Evolutionary conservation across 345 rosid genomes (phyloP).

Genomic region (rapeseed (Brassica napus)): Da-Ae NC_063439.1:17091001-17091500

Average conservation of each 20-base stretch:
- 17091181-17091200: not conserved
- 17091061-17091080: not conserved
- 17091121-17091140: constrained; percentile 2
- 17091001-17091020: not conserved
- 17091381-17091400: not conserved
- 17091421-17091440: constrained; percentile 42
- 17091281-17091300: constrained; percentile 33
- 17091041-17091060: constrained; percentile 1
- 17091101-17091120: not conserved
- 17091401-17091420: not conserved
- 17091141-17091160: not conserved
- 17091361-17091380: not conserved
- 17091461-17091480: constrained; percentile 26
- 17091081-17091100: not conserved
- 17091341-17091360: constrained; percentile 32
- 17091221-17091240: constrained; percentile 22
- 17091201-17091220: not conserved
- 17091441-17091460: constrained; percentile 28
- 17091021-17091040: not conserved
- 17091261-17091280: constrained; percentile 4
- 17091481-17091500: constrained; percentile 26
- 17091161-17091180: not conserved
- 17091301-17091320: constrained; percentile 44
- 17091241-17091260: constrained; percentile 54
- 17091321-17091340: constrained; percentile 42